phyloP scores from a whole-genome alignment of 371 early-diverging fungal species.

The Rhizopus sp. region DNA sequence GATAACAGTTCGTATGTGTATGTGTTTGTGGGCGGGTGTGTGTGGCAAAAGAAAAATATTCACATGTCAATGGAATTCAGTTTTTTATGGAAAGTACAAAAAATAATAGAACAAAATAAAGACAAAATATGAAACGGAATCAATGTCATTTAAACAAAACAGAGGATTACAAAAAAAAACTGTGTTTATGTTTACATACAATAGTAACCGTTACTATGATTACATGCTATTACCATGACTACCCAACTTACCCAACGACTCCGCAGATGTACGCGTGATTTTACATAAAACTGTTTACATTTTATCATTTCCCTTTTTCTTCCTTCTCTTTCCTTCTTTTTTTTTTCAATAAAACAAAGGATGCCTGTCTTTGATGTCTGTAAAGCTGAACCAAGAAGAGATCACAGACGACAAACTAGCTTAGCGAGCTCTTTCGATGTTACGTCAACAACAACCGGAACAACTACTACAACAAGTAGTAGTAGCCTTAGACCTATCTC shows the following conservation, averaged over 20 bases:
- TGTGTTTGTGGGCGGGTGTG: neutral
- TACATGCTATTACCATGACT: neutral
- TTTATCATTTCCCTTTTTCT: constrained; percentile 8
- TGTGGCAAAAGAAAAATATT: constrained; percentile 1
- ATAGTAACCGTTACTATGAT: neutral
- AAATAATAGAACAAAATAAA: neutral
- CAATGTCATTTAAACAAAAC: neutral
- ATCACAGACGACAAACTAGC: neutral
- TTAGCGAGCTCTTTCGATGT: no score
- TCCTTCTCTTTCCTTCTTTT: constrained; percentile 1
- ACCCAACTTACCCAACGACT: neutral
- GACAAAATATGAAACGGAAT: neutral
- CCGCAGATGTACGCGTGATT: neutral
- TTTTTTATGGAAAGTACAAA: neutral
- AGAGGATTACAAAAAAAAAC: neutral
- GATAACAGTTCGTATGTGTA: neutral
- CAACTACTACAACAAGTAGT: neutral
- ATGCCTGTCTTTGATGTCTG: constrained; percentile 24
- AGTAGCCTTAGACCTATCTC: constrained; percentile 2
- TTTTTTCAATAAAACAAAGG: neutral
- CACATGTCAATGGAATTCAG: neutral
- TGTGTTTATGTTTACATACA: no score
- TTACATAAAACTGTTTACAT: constrained; percentile 2
- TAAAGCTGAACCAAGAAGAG: constrained; percentile 8
- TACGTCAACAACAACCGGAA: neutral